Conservation (phyloP, 75 land plant genomes). For the Picea glauca region DNA sequence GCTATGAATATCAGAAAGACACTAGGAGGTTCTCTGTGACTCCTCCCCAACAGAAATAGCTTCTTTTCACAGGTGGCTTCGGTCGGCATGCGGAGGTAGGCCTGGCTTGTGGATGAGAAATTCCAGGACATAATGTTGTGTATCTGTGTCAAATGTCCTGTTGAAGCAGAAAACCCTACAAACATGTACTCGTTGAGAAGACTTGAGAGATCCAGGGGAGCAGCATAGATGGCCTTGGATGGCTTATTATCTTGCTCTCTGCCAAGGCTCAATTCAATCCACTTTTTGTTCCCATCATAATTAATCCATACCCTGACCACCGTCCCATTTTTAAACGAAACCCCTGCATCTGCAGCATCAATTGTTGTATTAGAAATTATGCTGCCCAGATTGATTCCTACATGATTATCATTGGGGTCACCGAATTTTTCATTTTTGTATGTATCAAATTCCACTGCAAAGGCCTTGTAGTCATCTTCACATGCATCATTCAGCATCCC, state of each 20-base stretch:
- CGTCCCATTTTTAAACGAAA: conserved; percentile 35
- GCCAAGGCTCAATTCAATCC: conserved; percentile 31
- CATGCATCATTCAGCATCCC: conserved; percentile 39
- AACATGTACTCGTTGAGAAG: conserved; percentile 60
- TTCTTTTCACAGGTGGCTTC: conserved; percentile 21
- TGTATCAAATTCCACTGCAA: conserved; percentile 62
- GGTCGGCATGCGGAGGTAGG: conserved; percentile 20
- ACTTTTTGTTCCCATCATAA: conserved; percentile 28
- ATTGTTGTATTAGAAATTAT: conserved; percentile 29
- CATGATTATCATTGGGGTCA: conserved; percentile 53
- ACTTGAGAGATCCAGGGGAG: conserved; percentile 31
- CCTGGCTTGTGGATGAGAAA: conserved; percentile 37
- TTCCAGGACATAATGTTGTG: conserved; percentile 52
- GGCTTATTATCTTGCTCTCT: conserved; percentile 14
- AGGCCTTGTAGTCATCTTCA: conserved; percentile 18
- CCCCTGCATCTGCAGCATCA: conserved; percentile 25
- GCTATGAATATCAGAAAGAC: conserved; percentile 26
- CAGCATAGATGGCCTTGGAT: conserved; percentile 19
- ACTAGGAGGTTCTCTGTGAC: conserved; percentile 16
- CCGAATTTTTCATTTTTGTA: conserved; percentile 35
- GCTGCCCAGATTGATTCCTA: conserved; percentile 54
- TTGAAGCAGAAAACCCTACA: conserved; percentile 61
- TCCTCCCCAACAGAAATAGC: conserved; percentile 1
- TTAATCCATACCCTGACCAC: conserved; percentile 38
- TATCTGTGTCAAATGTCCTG: conserved; percentile 27